Base-by-base conservation (phyloP, 2,329 filamentous ascomycete genomes). In the Exophiala sp. region DNA sequence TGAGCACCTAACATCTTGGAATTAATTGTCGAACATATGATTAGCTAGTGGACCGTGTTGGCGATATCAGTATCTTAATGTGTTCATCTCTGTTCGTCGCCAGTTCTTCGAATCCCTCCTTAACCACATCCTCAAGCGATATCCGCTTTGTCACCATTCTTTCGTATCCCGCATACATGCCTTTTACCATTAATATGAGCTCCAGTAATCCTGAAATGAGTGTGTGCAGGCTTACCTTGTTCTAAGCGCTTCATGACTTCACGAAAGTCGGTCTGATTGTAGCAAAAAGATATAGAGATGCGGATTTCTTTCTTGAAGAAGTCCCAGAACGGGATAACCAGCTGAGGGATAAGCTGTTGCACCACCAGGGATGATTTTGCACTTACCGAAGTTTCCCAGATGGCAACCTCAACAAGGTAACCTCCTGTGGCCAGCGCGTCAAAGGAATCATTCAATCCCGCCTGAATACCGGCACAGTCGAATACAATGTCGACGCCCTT, bases 391-490 rank as follows among this genome's bases (percentile, higher is more conserved):
- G 78, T 77, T 64, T 79, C 77, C 77, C 77, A 80, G 29, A 80
- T 74, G 5, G 78, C 78, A 44, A 81, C 76, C 50, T 81, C 81
- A 52, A 81, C 72, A 18, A 78, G 69, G 2, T 75, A 78, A 2
- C 78, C 78, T 39, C 74, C 64, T 12, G 73, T 72, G 24, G 74
- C 70, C 12, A 78, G 66, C 0, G 76, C 73, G 39, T 74, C 69
- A 9, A 80, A 67, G 1, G 74, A 78, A 50, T 71, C 65, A 46
- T 78, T 72, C 10, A 81, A 66, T 8, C 71, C 76, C 2, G 70
- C 63, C 58, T 79, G 77, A 6, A 80, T 75, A n/a, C 79, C 78
- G 2, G 78, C 77, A 42, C 74, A 75, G 60, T 81, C 78, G 57
- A 75, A 81, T 0, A 74, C 75, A 7, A 80, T 66, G 59, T 81